Conservation (phyloP, 305 asterid species). For the Solanum chacoense region DNA sequence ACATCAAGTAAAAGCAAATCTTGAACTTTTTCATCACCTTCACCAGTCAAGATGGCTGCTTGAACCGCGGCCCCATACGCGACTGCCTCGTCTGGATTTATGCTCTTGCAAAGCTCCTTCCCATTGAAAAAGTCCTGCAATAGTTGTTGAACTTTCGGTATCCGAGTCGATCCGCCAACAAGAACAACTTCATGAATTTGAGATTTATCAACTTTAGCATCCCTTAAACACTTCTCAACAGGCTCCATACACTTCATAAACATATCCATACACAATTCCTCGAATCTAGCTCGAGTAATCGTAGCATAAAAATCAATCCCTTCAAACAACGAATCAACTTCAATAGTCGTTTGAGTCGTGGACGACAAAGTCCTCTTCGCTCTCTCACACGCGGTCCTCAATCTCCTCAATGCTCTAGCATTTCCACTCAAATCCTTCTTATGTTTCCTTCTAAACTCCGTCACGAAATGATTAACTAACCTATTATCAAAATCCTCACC, state of each 20-base stretch:
- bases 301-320: slow-evolving; percentile 44
- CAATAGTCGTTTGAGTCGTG: slow-evolving; percentile 39
- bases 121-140: slow-evolving; percentile 46
- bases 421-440: slow-evolving; percentile 46
- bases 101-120: slow-evolving; percentile 43
- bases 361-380: slow-evolving; percentile 41
- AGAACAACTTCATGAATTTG: slow-evolving; percentile 41
- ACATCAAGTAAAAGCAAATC: slow-evolving; percentile 47
- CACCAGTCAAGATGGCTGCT: slow-evolving; percentile 51
- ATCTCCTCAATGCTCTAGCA: slow-evolving; percentile 33
- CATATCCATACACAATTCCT: slow-evolving; percentile 51
- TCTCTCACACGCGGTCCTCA: slow-evolving; percentile 39
- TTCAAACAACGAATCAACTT: slow-evolving; percentile 39
- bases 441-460: slow-evolving; percentile 37
- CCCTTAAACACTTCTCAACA: slow-evolving; percentile 48
- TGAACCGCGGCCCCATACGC: slow-evolving; percentile 57
- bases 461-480: slow-evolving; percentile 38
- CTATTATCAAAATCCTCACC: slow-evolving; percentile 54
- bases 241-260: slow-evolving; percentile 54
- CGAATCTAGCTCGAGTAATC: slow-evolving; percentile 48
- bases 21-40: slow-evolving; percentile 44
- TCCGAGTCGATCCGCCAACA: slow-evolving; percentile 50
- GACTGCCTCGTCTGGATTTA: slow-evolving; percentile 55
- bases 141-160: slow-evolving; percentile 44
- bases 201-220: slow-evolving; percentile 39